Base-by-base conservation (phyloP, 345 rosid species). In the rapeseed (Brassica napus) region DNA sequence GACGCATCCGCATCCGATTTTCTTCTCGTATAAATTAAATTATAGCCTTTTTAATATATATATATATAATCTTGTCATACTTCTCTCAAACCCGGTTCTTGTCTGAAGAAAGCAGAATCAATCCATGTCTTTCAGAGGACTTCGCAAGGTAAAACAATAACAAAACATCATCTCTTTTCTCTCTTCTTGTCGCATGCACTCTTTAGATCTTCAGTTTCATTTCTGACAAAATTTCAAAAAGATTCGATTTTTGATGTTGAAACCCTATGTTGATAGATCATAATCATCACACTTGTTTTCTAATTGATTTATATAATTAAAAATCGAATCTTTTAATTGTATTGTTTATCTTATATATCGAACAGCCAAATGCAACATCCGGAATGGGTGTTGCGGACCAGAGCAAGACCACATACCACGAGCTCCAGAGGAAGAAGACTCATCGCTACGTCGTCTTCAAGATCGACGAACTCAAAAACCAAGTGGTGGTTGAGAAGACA, bases 361-460 rank as follows among this genome's bases (percentile, higher is more conserved):
- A 23, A 4, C 83, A 94, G 98, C 85, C 88, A 18, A 94, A 88
- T 87, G 92, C 97, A 52, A 77, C 87, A 7, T 89, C 97, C 1
- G 97, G 97, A 44, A 87, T 94, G 92, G 93, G 93, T 0, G 91
- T 91, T 44, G 88, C 88, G 24, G 93, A 88, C 9, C 83, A 85
- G 69, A 88, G 90, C 90, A 86, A 84, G 30, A 78, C 81, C 62
- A 77, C 89, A 4, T 94, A 82, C 69, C 68, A 69, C 58, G 97
- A 94, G 79, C 88, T 92, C 74, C 83, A 92, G 78, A 85, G 94
- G 84, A 90, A 89, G 81, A 90, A 89, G 72, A 81, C 82, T 18
- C 83, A 92, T 68, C 92, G 94, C 2, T 90, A 87, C 69, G 90
- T 89, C 63, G 84, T 89, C 11, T 89, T 89, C 68, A 89, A 82